Evolutionary conservation across 2,329 filamentous ascomycete species (phyloP).

Genomic region (Cercospora sojina): DNA sequence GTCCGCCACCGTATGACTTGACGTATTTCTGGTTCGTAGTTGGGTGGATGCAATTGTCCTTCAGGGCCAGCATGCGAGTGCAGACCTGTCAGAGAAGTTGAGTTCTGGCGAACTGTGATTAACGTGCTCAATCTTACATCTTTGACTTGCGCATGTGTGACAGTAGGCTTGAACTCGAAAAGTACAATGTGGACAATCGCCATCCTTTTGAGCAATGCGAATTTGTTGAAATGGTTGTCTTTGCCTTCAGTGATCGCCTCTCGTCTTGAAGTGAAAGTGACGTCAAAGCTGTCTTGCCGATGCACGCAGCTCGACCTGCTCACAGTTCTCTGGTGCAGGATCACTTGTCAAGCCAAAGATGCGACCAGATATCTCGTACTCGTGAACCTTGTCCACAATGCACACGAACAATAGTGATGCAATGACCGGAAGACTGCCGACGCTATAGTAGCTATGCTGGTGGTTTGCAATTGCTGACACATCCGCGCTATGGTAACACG

Average conservation of each 20-base stretch:
- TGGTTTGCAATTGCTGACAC: background rate
- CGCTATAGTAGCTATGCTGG: background rate
- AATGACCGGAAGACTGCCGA: background rate
- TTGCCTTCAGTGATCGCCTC: background rate
- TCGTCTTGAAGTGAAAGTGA: background rate
- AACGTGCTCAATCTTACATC: slow-evolving; percentile 46
- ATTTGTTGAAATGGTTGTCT: background rate
- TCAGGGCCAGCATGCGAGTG: slow-evolving; percentile 56
- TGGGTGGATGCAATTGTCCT: slow-evolving; percentile 60
- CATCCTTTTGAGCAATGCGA: slow-evolving; percentile 46
- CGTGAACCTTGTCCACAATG: background rate
- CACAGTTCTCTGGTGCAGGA: background rate
- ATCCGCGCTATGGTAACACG: slow-evolving; percentile 4
- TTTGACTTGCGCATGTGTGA: slow-evolving; percentile 52
- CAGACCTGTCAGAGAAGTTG: slow-evolving; percentile 48
- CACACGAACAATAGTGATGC: background rate
- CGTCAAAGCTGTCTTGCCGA: background rate
- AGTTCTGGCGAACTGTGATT: too few species aligned
- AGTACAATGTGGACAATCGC: slow-evolving; percentile 67
- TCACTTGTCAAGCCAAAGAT: background rate
- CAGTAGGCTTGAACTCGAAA: slow-evolving; percentile 61
- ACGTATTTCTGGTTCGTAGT: slow-evolving; percentile 61
- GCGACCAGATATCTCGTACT: background rate
- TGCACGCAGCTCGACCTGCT: background rate
- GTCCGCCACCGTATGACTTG: slow-evolving; percentile 57